phyloP scores from a whole-genome alignment of 306 rosid species.

The Vicia sativa region DNA sequence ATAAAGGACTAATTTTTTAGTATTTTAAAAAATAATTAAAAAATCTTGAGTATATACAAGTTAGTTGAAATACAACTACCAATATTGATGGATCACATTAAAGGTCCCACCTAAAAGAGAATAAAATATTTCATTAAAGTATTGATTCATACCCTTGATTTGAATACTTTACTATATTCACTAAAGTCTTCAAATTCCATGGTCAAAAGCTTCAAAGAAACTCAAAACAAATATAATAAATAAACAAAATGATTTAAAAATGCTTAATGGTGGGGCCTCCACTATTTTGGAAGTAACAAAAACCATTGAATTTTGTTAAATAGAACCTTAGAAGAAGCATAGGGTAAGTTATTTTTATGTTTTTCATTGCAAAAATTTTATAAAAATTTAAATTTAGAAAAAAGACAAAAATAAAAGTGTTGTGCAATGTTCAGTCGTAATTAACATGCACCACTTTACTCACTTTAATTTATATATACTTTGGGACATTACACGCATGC shows the following conservation, averaged over 20 bases:
- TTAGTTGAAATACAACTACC: constrained; percentile 22
- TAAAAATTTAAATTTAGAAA: constrained; percentile 12
- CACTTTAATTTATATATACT: constrained; percentile 36
- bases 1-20: background rate
- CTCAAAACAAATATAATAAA: constrained; percentile 7
- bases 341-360: constrained; percentile 26
- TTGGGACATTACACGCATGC: constrained; percentile 54
- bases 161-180: constrained; percentile 25
- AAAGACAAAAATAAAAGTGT: background rate
- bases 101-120: constrained; percentile 36
- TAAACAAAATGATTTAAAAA: constrained; percentile 23
- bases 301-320: constrained; percentile 39
- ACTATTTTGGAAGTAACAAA: constrained; percentile 39
- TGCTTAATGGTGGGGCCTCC: constrained; percentile 45
- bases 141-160: constrained; percentile 39
- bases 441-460: constrained; percentile 37
- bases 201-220: constrained; percentile 40
- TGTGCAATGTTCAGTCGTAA: constrained; percentile 24
- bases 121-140: constrained; percentile 15
- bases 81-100: constrained; percentile 9
- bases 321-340: constrained; percentile 27
- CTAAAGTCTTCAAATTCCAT: constrained; percentile 33
- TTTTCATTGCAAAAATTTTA: constrained; percentile 13
- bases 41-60: background rate
- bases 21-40: no score